These are phyloP conservation scores for Purpureocillium lavendulum DNA, from an alignment of 2,329 filamentous ascomycete species.

Conservation along the genomic window DNA sequence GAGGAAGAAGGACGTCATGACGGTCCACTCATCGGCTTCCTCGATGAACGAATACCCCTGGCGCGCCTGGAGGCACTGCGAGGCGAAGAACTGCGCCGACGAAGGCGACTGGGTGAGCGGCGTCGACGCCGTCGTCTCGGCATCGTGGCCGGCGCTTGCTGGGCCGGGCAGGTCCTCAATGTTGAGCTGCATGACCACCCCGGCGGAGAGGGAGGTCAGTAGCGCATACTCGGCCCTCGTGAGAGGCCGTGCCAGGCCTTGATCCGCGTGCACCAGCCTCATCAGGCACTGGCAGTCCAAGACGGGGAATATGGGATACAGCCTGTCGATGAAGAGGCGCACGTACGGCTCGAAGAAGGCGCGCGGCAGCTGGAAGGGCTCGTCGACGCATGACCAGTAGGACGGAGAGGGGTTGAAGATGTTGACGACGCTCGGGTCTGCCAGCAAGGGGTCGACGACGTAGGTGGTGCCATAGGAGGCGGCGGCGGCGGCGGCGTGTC, in stretches of 20 bases:
- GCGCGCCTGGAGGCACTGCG: conserved; percentile 9
- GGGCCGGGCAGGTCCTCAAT: conserved; percentile 1
- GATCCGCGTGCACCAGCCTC: conserved; percentile 1
- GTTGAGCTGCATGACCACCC: conserved; percentile 12
- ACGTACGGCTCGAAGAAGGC: conserved; percentile 7
- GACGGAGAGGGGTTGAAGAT: not conserved
- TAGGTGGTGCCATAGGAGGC: no score
- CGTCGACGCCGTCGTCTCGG: no score
- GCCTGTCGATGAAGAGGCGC: conserved; percentile 10
- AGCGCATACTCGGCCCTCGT: conserved; percentile 5
- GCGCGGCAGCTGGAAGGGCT: not conserved
- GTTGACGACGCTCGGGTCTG: no score
- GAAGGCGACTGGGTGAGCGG: no score
- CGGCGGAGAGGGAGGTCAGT: conserved; percentile 10
- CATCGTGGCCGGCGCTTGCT: no score
- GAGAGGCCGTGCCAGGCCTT: not conserved
- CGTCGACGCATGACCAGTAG: not conserved
- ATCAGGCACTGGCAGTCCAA: conserved; percentile 8
- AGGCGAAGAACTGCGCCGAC: not conserved
- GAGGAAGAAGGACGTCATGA: conserved; percentile 13
- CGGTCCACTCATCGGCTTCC: conserved; percentile 11
- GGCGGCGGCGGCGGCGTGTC: no score
- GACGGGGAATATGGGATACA: conserved; percentile 13
- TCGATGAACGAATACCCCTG: conserved; percentile 8
- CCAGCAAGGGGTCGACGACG: no score